A percentile compares a stretch with the other conserved stretches of the same genome.
phyloP scores from a whole-genome alignment of 148 eudicot species.

The Suaeda aralocaspica region DNA sequence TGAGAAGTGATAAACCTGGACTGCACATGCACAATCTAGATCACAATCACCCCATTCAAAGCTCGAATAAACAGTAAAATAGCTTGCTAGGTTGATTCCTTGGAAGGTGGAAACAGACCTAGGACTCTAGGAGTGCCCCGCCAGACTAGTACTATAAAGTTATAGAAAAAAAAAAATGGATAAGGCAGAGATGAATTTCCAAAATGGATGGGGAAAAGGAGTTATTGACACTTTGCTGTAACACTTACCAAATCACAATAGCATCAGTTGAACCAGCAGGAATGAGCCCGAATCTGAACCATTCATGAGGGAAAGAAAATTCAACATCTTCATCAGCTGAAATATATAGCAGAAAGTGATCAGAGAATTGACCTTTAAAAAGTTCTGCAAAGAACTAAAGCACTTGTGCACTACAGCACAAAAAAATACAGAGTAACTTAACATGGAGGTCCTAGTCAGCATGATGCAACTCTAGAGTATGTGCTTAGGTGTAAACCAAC shows the following conservation, averaged over 20 bases:
- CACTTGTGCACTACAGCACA: background rate
- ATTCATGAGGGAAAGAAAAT: conserved; percentile 61
- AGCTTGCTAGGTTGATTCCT: background rate
- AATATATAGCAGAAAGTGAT: conserved; percentile 21
- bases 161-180: background rate
- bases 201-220: background rate
- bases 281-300: conserved; percentile 86
- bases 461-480: background rate
- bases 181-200: background rate
- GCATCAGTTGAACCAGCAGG: conserved; percentile 99
- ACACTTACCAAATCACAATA: conserved; percentile 77
- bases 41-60: background rate
- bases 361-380: conserved; percentile 9
- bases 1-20: too few relatives aligned
- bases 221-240: background rate
- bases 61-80: background rate
- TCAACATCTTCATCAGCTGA: conserved; percentile 46
- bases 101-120: background rate
- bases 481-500: conserved; percentile 32
- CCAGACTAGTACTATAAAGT: background rate
- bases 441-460: background rate
- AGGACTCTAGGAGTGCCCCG: too few relatives aligned
- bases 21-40: background rate
- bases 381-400: conserved; percentile 5
- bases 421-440: too few relatives aligned